These are phyloP conservation scores for Rhynchosporium agropyri DNA, from an alignment of 2,329 filamentous ascomycete species.

Conservation along the genomic window DNA sequence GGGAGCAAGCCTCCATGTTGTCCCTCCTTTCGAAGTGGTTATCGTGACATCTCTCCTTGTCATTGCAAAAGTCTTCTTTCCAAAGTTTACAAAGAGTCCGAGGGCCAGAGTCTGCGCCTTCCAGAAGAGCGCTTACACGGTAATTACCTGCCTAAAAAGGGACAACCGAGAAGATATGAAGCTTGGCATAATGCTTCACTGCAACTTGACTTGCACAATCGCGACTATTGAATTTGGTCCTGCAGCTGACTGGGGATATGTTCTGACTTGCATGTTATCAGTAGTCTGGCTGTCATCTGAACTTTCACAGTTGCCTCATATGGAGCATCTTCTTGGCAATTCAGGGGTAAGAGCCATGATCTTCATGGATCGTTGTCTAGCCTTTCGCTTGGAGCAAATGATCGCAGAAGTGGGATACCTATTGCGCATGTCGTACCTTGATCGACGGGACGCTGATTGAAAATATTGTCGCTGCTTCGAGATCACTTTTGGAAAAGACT, in stretches of 20 bases:
- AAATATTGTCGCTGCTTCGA: neutral
- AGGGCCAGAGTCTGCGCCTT: neutral
- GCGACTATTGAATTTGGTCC: conserved; percentile 19
- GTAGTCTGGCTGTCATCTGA: conserved; percentile 1
- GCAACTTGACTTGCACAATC: neutral
- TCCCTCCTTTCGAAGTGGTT: neutral
- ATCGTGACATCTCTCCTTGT: conserved; percentile 1
- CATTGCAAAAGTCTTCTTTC: neutral
- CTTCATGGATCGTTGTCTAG: conserved; percentile 3
- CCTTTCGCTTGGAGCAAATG: neutral
- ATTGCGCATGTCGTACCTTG: neutral
- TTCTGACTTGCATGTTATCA: neutral
- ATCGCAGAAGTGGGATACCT: conserved; percentile 5
- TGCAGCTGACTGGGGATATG: conserved; percentile 15
- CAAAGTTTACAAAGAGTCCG: neutral
- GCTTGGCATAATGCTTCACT: conserved; percentile 8
- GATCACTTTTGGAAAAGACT: neutral
- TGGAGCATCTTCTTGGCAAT: neutral
- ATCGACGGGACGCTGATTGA: neutral
- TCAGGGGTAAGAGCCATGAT: conserved; percentile 6
- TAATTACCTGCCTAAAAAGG: conserved; percentile 7
- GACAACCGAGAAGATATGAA: neutral
- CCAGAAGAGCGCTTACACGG: conserved; percentile 1
- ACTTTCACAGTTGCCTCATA: conserved; percentile 15
- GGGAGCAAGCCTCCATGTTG: neutral